Evolutionary conservation across 192 early-diverging fungal genomes (phyloP).

Genomic region (Funneliformis geosporum): DNA sequence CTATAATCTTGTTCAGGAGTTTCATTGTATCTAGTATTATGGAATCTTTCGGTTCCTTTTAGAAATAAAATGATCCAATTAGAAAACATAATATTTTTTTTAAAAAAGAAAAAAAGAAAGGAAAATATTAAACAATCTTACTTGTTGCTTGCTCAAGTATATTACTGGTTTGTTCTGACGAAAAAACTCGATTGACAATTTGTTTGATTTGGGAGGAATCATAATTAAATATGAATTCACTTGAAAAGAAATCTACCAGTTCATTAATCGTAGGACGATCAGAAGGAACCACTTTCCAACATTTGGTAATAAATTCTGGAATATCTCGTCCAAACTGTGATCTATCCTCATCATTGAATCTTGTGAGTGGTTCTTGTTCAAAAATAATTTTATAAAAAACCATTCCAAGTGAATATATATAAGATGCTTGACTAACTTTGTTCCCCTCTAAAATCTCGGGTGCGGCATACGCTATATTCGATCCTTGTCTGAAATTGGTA

Average conservation of each 20-base stretch:
- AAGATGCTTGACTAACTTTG: neutral
- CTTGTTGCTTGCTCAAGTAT: too few species aligned
- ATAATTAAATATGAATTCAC: neutral
- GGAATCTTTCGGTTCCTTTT: too few species aligned
- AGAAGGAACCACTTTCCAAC: neutral
- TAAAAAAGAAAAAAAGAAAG: too few species aligned
- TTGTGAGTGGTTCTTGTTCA: neutral
- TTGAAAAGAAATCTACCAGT: neutral
- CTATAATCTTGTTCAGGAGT: too few species aligned
- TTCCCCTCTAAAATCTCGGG: neutral
- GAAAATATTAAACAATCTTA: too few species aligned
- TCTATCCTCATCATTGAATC: neutral
- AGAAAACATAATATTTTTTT: too few species aligned
- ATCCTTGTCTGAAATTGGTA: neutral
- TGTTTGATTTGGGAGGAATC: neutral
- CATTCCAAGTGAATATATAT: neutral
- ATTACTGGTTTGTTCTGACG: too few species aligned
- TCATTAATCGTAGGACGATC: neutral
- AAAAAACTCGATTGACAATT: too few species aligned
- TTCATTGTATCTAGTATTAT: too few species aligned
- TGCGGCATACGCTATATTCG: neutral
- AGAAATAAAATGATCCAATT: too few species aligned
- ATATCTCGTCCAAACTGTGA: neutral
- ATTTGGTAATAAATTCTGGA: neutral
- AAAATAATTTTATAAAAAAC: neutral